Evolutionary conservation across 2,329 filamentous ascomycete genomes (phyloP), one percentile per base, ranked within the genome.

Genomic region (Xylaria sp.): DNA sequence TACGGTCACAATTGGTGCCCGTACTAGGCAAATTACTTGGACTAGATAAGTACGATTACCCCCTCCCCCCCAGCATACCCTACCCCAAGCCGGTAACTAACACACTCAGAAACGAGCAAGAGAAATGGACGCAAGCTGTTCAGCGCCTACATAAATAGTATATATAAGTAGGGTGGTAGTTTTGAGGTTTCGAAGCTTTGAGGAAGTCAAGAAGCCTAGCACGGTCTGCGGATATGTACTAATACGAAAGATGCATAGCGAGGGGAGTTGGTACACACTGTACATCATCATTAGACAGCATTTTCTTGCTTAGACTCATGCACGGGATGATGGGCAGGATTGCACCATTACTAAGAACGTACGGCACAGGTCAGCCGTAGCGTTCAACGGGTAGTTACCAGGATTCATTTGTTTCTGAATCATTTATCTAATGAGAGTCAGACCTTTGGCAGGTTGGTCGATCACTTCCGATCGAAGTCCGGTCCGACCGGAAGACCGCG

Each of bases 101-200:
- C 61, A 28, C 6, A 25, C 10, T 46, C 58, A 87, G 85, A 70
- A 75, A 80, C 36, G 94, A 97, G 74, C 92, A 96, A 81, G 91
- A 96, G 81, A 95, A 93, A 81, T 97, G 94, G 93, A 89, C 91
- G 81, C 88, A 90, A 20, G 94, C 92, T 2, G 90, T 97, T 18
- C 85, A 88, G 69, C 83, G 86, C 62, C 67, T 76, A 23, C 74
- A 76, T 8, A 75, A 60, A 56, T 70, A 72, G 9, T 28, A 28
- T 2, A 28, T 28, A 28, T 28, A 28, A 28, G 28, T 28, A 28
- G 72, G 72, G 15, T 71, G 72, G 62, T 78, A 77, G 66, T 25
- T 8, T 33, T 23, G 15, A 56, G 66, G 52, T 51, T 61, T 52
- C 43, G 15, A 13, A 23, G 23, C 18, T 23, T 23, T 48, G n/a